Evolutionary conservation across 495 filamentous ascomycete species (phyloP), one percentile per base, ranked within the genome.

Genomic region (Penicillium coprophilum): DNA sequence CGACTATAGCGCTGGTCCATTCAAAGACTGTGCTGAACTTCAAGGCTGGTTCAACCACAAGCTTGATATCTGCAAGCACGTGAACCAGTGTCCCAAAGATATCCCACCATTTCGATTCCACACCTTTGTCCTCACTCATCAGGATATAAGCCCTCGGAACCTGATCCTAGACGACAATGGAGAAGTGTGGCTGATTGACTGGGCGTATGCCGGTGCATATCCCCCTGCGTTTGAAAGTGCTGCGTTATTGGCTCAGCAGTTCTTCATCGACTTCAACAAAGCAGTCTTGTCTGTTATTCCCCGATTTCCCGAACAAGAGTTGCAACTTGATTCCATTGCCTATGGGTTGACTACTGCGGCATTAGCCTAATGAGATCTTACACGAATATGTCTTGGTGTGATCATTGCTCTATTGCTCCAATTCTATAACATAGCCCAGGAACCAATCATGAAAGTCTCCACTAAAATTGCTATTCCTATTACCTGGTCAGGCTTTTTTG

Each of bases 291-390:
- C 53, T 17, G 21, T 60, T 36, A 46, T 67, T 27, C 58, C 64
- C 47, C 52, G 61, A 0, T 62, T 55, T 31, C 61, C 53, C 24
- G 27, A 55, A 34, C 54, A 67, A 38, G 56, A 64, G 52, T 12
- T 17, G 36, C 56, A 67, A 46, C 50, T 64, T 32, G 43, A 50
- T 36, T 60, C 61, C 10, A 62, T 64, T 58, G 34, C 19, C 62
- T 67, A 62, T 50, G 59, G 56, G 6, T 38, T 38, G 34, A 17
- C 1, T 38, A 93, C 83, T 2, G 85, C 88, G 27, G 92, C 80
- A 52, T 39, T 66, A 31, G 60, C 64, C 19, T 61, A 46, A 23
- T 38, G 34, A 9, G 7, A 8, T 38, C 34, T 38, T 38, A n/a
- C 15, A 17, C 17, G n/a, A 34, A 38, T 17, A 13, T 9, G 34